Evolutionary conservation across 192 early-diverging fungal genomes (phyloP).

Genomic region (Linnemannia zychae): DNA sequence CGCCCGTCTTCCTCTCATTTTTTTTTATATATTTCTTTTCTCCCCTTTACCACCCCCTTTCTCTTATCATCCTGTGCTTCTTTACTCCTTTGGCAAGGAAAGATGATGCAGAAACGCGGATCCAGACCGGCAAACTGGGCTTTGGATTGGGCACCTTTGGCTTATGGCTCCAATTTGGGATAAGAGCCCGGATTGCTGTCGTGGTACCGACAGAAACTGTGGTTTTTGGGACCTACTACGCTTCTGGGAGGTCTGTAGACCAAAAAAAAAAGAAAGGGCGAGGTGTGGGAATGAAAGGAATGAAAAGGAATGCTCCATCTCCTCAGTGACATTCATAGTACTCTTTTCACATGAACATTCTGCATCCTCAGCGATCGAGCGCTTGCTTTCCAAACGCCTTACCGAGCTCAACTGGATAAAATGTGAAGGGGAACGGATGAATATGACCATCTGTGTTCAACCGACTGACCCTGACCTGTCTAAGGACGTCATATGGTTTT

Average conservation of each 20-base stretch:
- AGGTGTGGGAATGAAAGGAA: background rate
- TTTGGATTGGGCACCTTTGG: background rate
- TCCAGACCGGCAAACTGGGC: background rate
- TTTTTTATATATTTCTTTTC: background rate
- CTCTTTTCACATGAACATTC: background rate
- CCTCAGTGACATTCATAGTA: background rate
- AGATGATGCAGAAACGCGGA: background rate
- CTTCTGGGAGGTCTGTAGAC: background rate
- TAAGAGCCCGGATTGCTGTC: background rate
- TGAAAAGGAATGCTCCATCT: background rate
- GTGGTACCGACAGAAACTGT: background rate
- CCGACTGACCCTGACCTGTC: background rate
- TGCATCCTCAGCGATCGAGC: background rate
- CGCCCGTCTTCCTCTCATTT: background rate
- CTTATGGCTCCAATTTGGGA: background rate
- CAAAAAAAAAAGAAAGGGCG: too few species aligned
- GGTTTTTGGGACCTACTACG: background rate
- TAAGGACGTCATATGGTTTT: background rate
- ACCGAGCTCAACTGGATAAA: background rate
- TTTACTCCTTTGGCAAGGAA: background rate
- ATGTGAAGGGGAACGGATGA: background rate
- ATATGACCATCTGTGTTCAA: background rate
- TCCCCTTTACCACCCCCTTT: conserved; percentile 1
- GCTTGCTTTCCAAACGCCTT: background rate
- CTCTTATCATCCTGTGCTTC: background rate